A percentile compares a stretch with the other conserved stretches of the same genome.
Conservation (phyloP, 495 filamentous ascomycete genomes). For the Clohesyomyces aquaticus region DNA sequence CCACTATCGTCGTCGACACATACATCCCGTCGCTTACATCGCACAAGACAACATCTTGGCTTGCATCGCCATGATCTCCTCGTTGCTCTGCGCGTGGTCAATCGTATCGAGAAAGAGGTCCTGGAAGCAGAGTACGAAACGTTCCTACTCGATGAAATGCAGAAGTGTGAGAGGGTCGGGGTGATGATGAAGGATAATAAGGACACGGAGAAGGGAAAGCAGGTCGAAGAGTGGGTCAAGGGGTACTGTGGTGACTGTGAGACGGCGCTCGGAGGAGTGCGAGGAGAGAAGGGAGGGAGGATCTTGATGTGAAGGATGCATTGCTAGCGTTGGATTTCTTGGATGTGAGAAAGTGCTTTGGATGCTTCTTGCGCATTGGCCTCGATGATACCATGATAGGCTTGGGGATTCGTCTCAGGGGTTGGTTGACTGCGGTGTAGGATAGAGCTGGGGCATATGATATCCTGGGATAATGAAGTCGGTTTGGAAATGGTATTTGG, state of each 20-base stretch:
- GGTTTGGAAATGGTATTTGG: too few species aligned
- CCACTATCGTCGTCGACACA: constrained; percentile 19
- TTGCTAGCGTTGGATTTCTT: too few species aligned
- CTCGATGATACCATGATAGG: too few species aligned
- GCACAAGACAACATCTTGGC: constrained; percentile 79
- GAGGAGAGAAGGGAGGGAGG: neutral
- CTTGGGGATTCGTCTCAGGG: too few species aligned
- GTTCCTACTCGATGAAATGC: constrained; percentile 76
- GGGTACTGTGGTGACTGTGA: constrained; percentile 38
- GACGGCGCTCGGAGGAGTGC: constrained; percentile 23
- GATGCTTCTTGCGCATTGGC: too few species aligned
- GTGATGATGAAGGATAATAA: constrained; percentile 48
- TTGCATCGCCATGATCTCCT: constrained; percentile 88
- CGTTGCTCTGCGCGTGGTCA: constrained; percentile 87
- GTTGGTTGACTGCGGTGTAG: too few species aligned
- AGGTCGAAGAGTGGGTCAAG: constrained; percentile 29
- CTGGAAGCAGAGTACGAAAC: constrained; percentile 86
- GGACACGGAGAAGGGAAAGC: neutral
- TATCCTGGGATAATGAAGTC: too few species aligned
- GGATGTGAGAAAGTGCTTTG: too few species aligned
- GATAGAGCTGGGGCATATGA: too few species aligned
- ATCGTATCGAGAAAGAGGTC: constrained; percentile 84
- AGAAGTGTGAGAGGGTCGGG: constrained; percentile 67
- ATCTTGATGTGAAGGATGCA: constrained; percentile 7
- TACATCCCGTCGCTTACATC: constrained; percentile 61